Evolutionary conservation across 129 eudicot species (phyloP), one percentile per base, ranked within the genome.

Genomic region (Flaveria bidentis): DNA sequence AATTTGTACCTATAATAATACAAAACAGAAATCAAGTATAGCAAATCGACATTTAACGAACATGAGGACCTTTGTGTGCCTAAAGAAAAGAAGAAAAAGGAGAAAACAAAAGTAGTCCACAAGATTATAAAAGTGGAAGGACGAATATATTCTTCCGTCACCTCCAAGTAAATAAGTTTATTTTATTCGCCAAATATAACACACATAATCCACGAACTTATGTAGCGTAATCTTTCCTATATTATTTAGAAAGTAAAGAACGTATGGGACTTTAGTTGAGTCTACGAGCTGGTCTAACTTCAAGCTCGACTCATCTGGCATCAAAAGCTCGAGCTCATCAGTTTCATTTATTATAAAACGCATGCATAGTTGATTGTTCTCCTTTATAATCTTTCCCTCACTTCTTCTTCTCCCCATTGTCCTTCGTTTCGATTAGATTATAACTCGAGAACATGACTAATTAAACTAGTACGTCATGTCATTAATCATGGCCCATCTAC

Each of bases 141-240:
- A 52, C 73, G 82, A 79, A 79, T 79, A 79, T 79, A 79, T 79
- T 79, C 82, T 79, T 79, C 82, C 82, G 82, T 79, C 82, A 50
- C 57, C 45, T 46, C 72, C 78, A 79, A 79, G 82, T 79, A 79
- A 79, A 79, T 49, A 61, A 41, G 57, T 61, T 71, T 49, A 51
- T 51, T 51, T 63, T 23, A 56, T 58, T 73, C 20, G 13, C 13
- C 3, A 72, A 52, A 50, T 2, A 25, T 5, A 15, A 6, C 12
- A 64, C 69, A 30, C 69, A 2, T 10, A 64, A 64, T 62, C 8
- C 60, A n/a, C 20, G 0, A 52, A 52, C 60, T 49, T 52, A 52
- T 5, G 7, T n/a, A 17, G 22, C 7, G 23, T n/a, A 52, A 52
- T 16, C 22, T 16, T 52, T 16, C 17, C 23, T 16, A 52, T n/a